Base-by-base conservation (phyloP, 1,284 basidiomycete genomes). In the Pseudozyma tsukubaensis region DNA sequence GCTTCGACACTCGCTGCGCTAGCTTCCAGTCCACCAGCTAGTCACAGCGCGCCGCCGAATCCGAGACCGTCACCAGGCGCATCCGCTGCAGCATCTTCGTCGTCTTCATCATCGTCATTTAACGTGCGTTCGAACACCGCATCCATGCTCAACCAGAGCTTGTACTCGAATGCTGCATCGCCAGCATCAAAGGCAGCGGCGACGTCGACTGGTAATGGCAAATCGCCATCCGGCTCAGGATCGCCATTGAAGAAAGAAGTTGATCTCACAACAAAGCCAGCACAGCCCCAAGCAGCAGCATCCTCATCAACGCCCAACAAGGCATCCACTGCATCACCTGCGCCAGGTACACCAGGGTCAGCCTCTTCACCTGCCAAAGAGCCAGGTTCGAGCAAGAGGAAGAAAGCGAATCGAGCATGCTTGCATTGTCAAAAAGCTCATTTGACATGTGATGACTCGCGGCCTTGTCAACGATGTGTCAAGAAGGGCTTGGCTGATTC, bases 401-500 rank as follows among this genome's bases (percentile, higher is more conserved):
- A 94, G 88, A 94, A 95, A 86, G 94, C 93, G 0, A 93, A 90
- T 79, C 89, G 94, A 47, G 96, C 96, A 37, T 99, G 96, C 84
- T 90, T 92, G 67, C 92, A 94, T 72, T 99, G 96, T 85, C 96
- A 98, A 86, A 89, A 88, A 80, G 94, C 94, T 1, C 96, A 99
- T 86, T 87, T 99, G 78, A 99, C 96, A 9, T 99, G 96, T 85
- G 94, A 99, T 85, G 96, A 98, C 83, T 90, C 76, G n/a, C 91
- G 96, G 59, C 96, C 96, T 29, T 99, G 96, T 86, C 91, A 92
- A 77, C 90, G 96, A 50, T 99, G 96, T 84, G 88, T 94, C 56
- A 97, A 96, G 86, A 94, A 96, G 73, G 94, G 94, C 16, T 91
- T 96, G 79, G 91, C 91, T 7, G 89, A 90, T 63, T 91, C 90